Evolutionary conservation across 129 eudicot genomes (phyloP), one percentile per base, ranked within the genome.

Genomic region (Saussurea involucrata): DNA sequence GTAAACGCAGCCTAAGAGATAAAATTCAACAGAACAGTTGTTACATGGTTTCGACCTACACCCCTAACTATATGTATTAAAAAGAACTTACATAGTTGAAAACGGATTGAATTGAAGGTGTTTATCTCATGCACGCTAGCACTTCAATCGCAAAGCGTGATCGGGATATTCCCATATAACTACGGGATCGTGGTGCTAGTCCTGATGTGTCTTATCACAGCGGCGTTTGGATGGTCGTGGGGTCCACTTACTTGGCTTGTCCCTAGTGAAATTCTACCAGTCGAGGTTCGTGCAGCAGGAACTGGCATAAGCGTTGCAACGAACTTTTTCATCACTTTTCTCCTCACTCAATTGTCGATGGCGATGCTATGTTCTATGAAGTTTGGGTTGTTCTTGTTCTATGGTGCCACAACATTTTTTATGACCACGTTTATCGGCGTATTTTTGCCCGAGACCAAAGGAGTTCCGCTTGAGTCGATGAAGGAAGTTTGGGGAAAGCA

Each of bases 181-280:
- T 32, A 66, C 20, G 84, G 87, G n/a, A 36, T 76, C 8, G 75
- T 60, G 17, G 76, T 83, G 49, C 77, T 86, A 33, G 79, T 83
- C 10, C 33, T 86, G 4, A 86, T 86, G 90, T 83, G 87, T 77
- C 32, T 72, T 17, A 79, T 78, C 15, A 72, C 83, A 12, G 73
- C 87, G 4, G 85, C 81, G 17, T 86, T 79, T 5, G 90, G 90
- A 61, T 86, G 87, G 87, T 86, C 90, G n/a, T 86, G 90, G 90
- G 87, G 90, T 0, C 90, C 90, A 15, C 87, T 86, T 49, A 76
- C 80, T 8, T 86, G 90, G 90, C 74, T 86, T 12, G 72, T 86
- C 9, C 90, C 87, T 0, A 78, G 81, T 63, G 90, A 86, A 72
- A 86, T 86, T 12, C 81, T 86, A 11, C 90, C 90, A 4, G 44